Evolutionary conservation across 164 flowering plant species (phyloP), one percentile per base, ranked within the genome.

Genomic region (Vitis rupestris): DNA sequence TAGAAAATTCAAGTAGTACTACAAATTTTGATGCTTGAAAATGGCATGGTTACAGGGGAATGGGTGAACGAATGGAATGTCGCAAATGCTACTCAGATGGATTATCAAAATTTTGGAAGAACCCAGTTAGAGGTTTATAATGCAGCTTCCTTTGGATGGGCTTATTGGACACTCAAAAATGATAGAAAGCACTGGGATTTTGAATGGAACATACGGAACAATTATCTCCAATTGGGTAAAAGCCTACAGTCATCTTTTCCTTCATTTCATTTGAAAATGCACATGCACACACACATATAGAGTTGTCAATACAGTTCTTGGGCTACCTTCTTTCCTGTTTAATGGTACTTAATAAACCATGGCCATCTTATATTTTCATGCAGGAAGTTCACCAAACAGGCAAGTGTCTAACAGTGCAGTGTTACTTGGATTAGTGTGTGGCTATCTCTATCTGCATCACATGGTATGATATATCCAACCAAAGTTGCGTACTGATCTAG

Each of bases 31-130:
- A 56, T 56, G 27, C 10, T 64, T 60, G 44, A 62, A 62, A 37
- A 9, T 67, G 58, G 37, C 50, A 17, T 65, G 62, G 44, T 81
- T 79, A 61, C 82, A 91, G 98, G 98, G 63, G 98, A 93, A 67
- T 93, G 98, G 98, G 92, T 88, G 70, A 90, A 90, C 56, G 97
- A 93, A 65, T 91, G 95, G 97, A 82, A 86, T 68, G 83, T 82
- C 47, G 72, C 81, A 10, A 80, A 44, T 67, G 86, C 80, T 4
- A 78, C 88, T 17, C 80, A 79, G 75, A n/a, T 29, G 47, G 90
- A 87, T 17, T 91, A 93, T 70, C 92, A 84, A 78, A 78, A 81
- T 47, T 93, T 84, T 76, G 97, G 91, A 48, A 83, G 66, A 69
- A 89, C 93, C 0, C 98, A 93, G 69, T 73, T 89, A 69, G 85